phyloP scores from a whole-genome alignment of 2,329 filamentous ascomycete genomes.

The Botrytis medusae region DNA sequence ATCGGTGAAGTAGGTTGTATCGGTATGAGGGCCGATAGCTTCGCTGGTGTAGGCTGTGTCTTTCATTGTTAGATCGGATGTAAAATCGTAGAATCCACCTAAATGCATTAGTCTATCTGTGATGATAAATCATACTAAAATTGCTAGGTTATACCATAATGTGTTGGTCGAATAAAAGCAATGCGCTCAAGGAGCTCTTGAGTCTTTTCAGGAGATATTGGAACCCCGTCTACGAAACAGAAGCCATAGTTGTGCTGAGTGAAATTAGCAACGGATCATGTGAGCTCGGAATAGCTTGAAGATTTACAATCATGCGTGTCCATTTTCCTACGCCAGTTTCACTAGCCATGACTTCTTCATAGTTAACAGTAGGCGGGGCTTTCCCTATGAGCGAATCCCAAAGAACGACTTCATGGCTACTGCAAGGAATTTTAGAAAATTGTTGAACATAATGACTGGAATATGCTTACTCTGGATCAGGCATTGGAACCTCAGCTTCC shows the following conservation, averaged over 20 bases:
- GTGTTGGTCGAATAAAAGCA: conserved; percentile 82
- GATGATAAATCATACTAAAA: background rate
- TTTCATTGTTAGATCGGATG: conserved; percentile 80
- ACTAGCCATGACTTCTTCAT: conserved; percentile 58
- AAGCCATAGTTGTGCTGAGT: conserved; percentile 68
- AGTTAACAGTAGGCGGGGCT: conserved; percentile 59
- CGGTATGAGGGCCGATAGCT: conserved; percentile 81
- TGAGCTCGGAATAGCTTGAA: background rate
- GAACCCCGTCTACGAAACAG: conserved; percentile 71
- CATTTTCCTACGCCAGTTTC: conserved; percentile 58
- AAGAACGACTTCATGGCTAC: conserved; percentile 3
- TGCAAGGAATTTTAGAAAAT: background rate
- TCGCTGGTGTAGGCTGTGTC: conserved; percentile 83
- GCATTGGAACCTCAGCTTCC: background rate
- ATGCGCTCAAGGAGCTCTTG: conserved; percentile 76
- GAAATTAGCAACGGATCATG: conserved; percentile 21
- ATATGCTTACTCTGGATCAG: conserved; percentile 1
- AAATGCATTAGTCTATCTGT: conserved; percentile 25
- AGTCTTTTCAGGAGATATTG: conserved; percentile 68
- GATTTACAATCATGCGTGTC: conserved; percentile 62
- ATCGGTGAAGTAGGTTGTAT: conserved; percentile 94
- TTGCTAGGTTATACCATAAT: conserved; percentile 65
- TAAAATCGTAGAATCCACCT: conserved; percentile 81
- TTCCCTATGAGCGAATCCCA: conserved; percentile 44
- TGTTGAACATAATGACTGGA: no score